These are phyloP conservation scores for thale cress (Arabidopsis thaliana) DNA, from an alignment of 345 rosid genomes.

Conservation along the genomic window TAIR10.1 NC_003074.8:4167001-4167500, in stretches of 20 bases:
- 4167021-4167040: slow-evolving; percentile 57
- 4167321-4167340: slow-evolving; percentile 51
- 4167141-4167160: slow-evolving; percentile 62
- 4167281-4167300: not conserved
- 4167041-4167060: slow-evolving; percentile 45
- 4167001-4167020: slow-evolving; percentile 49
- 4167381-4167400: slow-evolving; percentile 58
- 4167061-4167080: slow-evolving; percentile 41
- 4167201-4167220: slow-evolving; percentile 69
- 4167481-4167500: slow-evolving; percentile 62
- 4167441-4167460: slow-evolving; percentile 53
- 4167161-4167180: slow-evolving; percentile 67
- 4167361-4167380: slow-evolving; percentile 53
- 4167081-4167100: slow-evolving; percentile 49
- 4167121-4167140: slow-evolving; percentile 61
- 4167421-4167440: slow-evolving; percentile 51
- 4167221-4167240: not conserved
- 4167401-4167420: slow-evolving; percentile 28
- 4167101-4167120: slow-evolving; percentile 56
- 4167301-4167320: slow-evolving; percentile 44
- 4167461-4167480: slow-evolving; percentile 60
- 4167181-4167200: slow-evolving; percentile 52
- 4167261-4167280: not conserved
- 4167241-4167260: slow-evolving; percentile 4
- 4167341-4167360: slow-evolving; percentile 54